Percentiles rank a stretch among this genome's conserved stretches.
These are phyloP conservation scores for Phytophthora quininea DNA, from an alignment of 352 stramenopile species.

Conservation along the genomic window DNA sequence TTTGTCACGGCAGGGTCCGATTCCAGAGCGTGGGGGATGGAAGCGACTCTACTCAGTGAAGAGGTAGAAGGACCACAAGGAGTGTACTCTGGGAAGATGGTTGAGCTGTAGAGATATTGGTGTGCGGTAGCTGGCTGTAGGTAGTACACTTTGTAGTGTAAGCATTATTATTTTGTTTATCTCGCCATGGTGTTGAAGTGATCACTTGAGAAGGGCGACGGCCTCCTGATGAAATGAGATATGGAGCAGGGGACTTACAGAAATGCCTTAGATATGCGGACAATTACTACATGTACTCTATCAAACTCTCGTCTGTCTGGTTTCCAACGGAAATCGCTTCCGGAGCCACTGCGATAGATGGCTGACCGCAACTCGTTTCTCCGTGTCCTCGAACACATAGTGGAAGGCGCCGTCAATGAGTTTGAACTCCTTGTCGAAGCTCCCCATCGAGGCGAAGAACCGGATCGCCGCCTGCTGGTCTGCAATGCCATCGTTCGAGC, in stretches of 20 bases:
- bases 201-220: too few relatives aligned
- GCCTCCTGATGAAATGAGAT: too few relatives aligned
- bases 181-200: too few relatives aligned
- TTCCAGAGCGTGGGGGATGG: constrained; percentile 26
- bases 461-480: constrained; percentile 34
- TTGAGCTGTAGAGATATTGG: constrained; percentile 33
- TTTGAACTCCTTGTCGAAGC: constrained; percentile 60
- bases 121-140: background rate
- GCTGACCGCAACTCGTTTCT: constrained; percentile 27
- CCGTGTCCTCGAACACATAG: constrained; percentile 59
- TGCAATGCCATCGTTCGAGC: constrained; percentile 53
- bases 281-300: constrained; percentile 1
- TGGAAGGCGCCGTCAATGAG: constrained; percentile 56
- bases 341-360: constrained; percentile 30
- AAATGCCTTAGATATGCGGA: too few relatives aligned
- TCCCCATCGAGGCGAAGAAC: constrained; percentile 48
- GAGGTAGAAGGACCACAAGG: constrained; percentile 3
- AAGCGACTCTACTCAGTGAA: background rate
- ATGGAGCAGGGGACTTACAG: too few relatives aligned
- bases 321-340: constrained; percentile 26
- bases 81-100: constrained; percentile 26
- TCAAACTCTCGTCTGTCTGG: constrained; percentile 10
- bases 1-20: constrained; percentile 16
- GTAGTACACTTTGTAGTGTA: constrained; percentile 4
- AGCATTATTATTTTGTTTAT: background rate